Evolutionary conservation across 2,329 filamentous ascomycete genomes (phyloP), one percentile per base, ranked within the genome.

Genomic region (Bipolaris zeicola): DNA sequence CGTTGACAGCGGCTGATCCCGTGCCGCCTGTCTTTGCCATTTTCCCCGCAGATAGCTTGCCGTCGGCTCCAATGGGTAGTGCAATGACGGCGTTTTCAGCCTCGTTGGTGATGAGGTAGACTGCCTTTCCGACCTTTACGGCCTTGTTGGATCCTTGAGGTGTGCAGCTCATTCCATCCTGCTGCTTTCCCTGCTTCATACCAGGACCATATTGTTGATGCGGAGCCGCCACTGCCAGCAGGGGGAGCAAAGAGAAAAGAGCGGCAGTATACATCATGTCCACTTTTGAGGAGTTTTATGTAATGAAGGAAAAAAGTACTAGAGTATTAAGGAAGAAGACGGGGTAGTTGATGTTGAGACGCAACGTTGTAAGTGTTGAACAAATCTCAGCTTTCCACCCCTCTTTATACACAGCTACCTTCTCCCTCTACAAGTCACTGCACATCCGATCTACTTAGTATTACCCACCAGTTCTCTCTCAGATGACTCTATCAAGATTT

Each of bases 71-170:
- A 33, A 87, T 78, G 0, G 80, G 78, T 1, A 87, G 51, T 0
- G 83, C 80, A 1, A 85, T 75, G 1, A 87, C 76, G 0, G 77
- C 68, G 50, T 87, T 86, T 0, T 78, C 61, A 8, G 67, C 70
- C 2, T 82, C 77, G 62, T 88, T 88, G 34, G 81, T 84, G 37
- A 85, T 72, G 51, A 86, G 72, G 69, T 87, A 87, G 16, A 86
- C 65, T 0, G 83, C 84, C 65, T 82, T 82, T 26, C 63, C 69
- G 6, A 47, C n/a, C 14, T 55, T 38, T 13, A 26, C 11, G 31
- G 44, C 13, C 28, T 45, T 53, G 50, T 38, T 52, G 55, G 34
- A 42, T 16, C 37, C 37, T 11, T 39, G 37, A 11, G 37, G 18
- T 13, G 4, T 38, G 13, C 43, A 50, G 28, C 58, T 53, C 34